Conservation (phyloP, 1,139 yeast genomes). For the Kazachstania sp. region DNA sequence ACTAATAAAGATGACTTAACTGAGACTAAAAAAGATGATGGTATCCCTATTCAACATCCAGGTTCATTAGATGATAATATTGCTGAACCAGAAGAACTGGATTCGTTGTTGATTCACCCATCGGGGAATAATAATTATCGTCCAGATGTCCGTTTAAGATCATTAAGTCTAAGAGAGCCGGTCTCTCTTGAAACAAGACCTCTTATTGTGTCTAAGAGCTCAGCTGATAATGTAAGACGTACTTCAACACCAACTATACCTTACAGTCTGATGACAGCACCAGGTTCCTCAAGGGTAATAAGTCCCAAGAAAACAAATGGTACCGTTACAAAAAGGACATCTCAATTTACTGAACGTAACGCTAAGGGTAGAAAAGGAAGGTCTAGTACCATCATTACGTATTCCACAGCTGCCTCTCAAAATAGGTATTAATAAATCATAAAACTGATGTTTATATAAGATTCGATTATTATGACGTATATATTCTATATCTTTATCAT, state of each 20-base stretch:
- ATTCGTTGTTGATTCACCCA: conserved; percentile 11
- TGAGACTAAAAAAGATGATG: neutral
- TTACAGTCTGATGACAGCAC: neutral
- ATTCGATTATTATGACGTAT: neutral
- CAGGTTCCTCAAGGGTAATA: neutral
- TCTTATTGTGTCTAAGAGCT: neutral
- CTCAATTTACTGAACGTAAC: neutral
- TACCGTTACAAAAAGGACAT: no score
- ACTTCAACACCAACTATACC: neutral
- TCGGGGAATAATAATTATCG: neutral
- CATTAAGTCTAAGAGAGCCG: conserved; percentile 7
- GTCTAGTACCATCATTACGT: conserved; percentile 1
- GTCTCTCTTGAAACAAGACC: neutral
- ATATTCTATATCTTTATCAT: neutral
- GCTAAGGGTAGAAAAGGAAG: neutral
- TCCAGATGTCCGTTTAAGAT: conserved; percentile 5
- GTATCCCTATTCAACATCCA: neutral
- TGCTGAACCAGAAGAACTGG: conserved; percentile 15
- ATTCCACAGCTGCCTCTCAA: neutral
- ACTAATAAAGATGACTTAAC: neutral
- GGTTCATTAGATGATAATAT: conserved; percentile 14
- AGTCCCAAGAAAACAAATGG: neutral
- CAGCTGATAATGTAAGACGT: neutral
- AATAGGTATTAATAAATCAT: neutral
- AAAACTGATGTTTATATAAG: no score